A percentile compares a stretch with the other conserved stretches of the same genome.
Evolutionary conservation across 106 monocot species (phyloP).

Genomic region (Dioscorea dumetorum): DNA sequence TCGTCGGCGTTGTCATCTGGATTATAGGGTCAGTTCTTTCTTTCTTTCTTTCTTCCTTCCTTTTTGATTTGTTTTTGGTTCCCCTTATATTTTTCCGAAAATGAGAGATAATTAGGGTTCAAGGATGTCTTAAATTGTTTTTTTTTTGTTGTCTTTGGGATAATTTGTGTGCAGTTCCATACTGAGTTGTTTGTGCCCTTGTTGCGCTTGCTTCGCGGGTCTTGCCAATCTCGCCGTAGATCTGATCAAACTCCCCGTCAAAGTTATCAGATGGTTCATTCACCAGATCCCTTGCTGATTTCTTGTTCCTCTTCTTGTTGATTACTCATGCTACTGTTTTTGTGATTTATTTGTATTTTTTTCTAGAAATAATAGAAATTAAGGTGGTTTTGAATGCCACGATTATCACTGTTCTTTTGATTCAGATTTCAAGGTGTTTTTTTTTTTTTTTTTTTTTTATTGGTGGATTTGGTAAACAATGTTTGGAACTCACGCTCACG

Average conservation of each 20-base stretch:
- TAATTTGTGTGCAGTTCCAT: constrained; percentile 28
- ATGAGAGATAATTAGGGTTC: neutral
- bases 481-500: no score
- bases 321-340: no score
- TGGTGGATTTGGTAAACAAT: no score
- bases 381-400: no score
- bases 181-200: constrained; percentile 65
- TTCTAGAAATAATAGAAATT: no score
- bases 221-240: constrained; percentile 51
- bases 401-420: no score
- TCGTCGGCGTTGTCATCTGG: constrained; percentile 53
- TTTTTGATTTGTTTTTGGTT: neutral
- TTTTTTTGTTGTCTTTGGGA: neutral
- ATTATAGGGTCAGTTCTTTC: constrained; percentile 37
- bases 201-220: constrained; percentile 52
- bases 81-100: no score
- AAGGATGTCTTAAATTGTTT: neutral
- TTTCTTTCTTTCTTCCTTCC: neutral
- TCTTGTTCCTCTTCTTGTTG: neutral
- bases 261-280: constrained; percentile 52
- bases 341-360: no score
- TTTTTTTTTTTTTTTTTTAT: no score
- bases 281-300: constrained; percentile 48
- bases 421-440: no score
- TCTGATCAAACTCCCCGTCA: constrained; percentile 62